Evolutionary conservation across 805 yeast genomes (phyloP).

Genomic region (Teunomyces gatunensis): DNA sequence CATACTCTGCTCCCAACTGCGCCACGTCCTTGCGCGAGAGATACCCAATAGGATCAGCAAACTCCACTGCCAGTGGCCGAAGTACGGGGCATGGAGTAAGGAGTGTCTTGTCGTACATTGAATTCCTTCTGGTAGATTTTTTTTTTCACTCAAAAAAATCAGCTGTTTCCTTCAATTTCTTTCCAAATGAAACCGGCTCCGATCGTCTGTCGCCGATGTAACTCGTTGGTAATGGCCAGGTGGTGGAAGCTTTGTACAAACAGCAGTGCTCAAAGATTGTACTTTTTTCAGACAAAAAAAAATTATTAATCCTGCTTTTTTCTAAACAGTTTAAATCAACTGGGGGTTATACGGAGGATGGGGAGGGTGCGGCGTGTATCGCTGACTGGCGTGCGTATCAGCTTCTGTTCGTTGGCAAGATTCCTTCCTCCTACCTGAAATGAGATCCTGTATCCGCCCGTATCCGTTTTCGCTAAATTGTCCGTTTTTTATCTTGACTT

Average conservation of each 20-base stretch:
- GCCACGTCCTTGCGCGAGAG: conserved; percentile 41
- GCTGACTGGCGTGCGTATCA: too few species aligned
- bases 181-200: too few species aligned
- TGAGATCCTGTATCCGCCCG: not conserved
- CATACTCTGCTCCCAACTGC: conserved; percentile 44
- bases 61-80: conserved; percentile 44
- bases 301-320: too few species aligned
- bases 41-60: conserved; percentile 49
- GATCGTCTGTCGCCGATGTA: not conserved
- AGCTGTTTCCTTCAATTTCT: too few species aligned
- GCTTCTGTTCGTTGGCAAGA: too few species aligned
- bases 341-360: too few species aligned
- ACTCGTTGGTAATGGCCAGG: too few species aligned
- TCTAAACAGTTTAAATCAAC: too few species aligned
- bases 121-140: too few species aligned
- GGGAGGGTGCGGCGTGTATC: not conserved
- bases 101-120: conserved; percentile 19
- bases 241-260: too few species aligned
- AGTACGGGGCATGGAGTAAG: conserved; percentile 47
- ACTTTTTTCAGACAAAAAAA: not conserved
- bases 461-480: not conserved
- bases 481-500: not conserved
- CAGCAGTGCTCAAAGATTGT: too few species aligned
- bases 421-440: not conserved
- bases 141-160: too few species aligned